Evolutionary conservation across 345 rosid genomes (phyloP).

Genomic region (Nasturtium officinale): DNA sequence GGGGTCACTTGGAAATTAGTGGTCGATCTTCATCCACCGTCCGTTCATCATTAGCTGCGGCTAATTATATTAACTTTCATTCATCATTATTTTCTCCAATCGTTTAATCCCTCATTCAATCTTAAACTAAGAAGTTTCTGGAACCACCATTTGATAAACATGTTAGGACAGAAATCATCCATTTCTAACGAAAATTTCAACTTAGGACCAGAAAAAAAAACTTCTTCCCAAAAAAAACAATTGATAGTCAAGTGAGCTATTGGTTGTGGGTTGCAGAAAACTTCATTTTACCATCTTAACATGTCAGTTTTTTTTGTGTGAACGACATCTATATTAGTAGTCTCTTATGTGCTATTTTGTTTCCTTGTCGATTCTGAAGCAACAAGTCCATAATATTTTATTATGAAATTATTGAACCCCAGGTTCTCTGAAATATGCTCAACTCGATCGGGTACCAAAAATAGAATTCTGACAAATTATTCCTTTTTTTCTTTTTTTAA

Average conservation of each 20-base stretch:
- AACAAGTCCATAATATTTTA: background rate
- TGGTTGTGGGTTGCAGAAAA: background rate
- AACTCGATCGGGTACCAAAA: background rate
- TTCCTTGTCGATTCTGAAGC: background rate
- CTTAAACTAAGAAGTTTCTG: background rate
- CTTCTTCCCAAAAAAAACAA: background rate
- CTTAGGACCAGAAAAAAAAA: background rate
- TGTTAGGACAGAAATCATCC: background rate
- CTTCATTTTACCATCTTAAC: background rate
- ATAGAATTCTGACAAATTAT: too few relatives aligned
- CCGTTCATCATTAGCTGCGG: slow-evolving; percentile 35
- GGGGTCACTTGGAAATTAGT: slow-evolving; percentile 42
- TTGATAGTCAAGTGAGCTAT: background rate
- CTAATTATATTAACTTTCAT: slow-evolving; percentile 19
- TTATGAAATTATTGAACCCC: background rate
- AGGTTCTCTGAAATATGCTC: too few relatives aligned
- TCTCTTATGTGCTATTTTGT: background rate
- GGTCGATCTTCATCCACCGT: slow-evolving; percentile 39
- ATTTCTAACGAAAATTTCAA: background rate
- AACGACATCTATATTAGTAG: too few relatives aligned
- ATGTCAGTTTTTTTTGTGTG: background rate
- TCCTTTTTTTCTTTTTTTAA: too few relatives aligned
- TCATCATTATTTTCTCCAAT: slow-evolving; percentile 1
- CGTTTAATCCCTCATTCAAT: background rate
- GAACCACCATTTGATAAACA: background rate